Evolutionary conservation across 23 red algal species (phyloP), one percentile per base, ranked within the genome.

Genomic region (Gracilaria domingensis): DNA sequence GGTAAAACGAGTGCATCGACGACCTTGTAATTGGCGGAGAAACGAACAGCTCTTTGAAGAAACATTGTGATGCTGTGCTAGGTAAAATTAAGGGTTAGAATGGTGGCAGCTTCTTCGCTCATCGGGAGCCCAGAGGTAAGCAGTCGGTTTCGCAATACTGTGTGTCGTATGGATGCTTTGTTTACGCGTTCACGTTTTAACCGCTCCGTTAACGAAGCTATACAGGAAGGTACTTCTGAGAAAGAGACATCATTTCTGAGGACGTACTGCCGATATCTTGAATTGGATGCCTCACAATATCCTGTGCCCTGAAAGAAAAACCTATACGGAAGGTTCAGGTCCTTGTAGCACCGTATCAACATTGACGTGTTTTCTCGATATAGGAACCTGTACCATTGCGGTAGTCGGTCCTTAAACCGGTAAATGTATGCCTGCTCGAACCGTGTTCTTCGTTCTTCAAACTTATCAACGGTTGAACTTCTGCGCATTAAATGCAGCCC

Each of bases 361-460:
- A 54, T 56, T 23, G 14, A 16, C 12, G 17, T 2, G 11, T 33
- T 80, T 5, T 80, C 30, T 0, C 39, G 55, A 23, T 80, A 80
- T 2, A 80, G 42, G 40, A 56, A 80, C 45, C 56, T 80, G 45
- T 56, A 80, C 75, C 75, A 80, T 18, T 17, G 5, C 33, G 75
- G 75, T 8, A 49, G 45, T 33, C 3, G 4, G 7, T 57, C 2
- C 0, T 25, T 16, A 30, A 49, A 42, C 21, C 7, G 25, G 21
- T 50, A 25, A 54, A 80, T 56, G 40, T 56, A 80, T 1, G 13
- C 56, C n/a, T 20, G 75, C 0, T 80, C 75, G 21, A 62, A 62
- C 13, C 29, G 59, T 12, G 59, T 29, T 29, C 59, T 25, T 1
- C 24, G 2, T 2, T 3, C 24, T 12, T 62, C 11, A 18, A 62